Percentiles rank a stretch among this genome's conserved stretches.
phyloP scores from a whole-genome alignment of 2,329 filamentous ascomycete species.

The Aspergillus pseudotamarii region DNA sequence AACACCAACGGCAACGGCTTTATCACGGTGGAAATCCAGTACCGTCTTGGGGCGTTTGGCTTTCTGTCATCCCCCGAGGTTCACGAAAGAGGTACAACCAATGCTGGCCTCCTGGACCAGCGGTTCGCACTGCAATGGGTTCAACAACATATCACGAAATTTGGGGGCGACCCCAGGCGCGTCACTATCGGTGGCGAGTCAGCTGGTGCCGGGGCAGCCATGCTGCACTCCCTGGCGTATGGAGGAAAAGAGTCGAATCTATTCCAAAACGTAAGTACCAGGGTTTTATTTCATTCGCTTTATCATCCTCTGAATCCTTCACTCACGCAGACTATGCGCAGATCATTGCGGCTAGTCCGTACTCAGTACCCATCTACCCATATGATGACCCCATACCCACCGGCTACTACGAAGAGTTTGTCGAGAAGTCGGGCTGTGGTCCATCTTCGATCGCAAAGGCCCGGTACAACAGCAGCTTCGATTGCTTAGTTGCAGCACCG shows the following conservation, averaged over 20 bases:
- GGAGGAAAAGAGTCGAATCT: not conserved
- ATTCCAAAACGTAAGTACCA: not conserved
- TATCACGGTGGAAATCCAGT: conserved; percentile 5
- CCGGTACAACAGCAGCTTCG: not conserved
- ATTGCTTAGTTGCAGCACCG: not conserved
- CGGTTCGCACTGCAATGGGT: conserved; percentile 2
- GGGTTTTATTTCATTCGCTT: not conserved
- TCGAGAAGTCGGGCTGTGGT: not conserved
- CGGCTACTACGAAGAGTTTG: not conserved
- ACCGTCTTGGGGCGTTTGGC: conserved; percentile 4
- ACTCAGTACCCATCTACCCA: not conserved
- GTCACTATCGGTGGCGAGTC: conserved; percentile 2
- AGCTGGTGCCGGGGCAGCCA: not conserved
- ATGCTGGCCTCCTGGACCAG: conserved; percentile 3
- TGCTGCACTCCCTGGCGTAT: not conserved
- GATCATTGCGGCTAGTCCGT: not conserved
- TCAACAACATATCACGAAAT: not conserved
- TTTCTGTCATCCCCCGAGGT: not conserved
- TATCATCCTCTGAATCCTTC: not conserved
- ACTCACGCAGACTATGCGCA: not conserved
- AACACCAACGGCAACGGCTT: not conserved
- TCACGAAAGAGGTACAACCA: not conserved
- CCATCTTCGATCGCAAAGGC: not conserved
- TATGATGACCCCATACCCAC: not conserved
- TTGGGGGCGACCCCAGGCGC: not conserved